A percentile compares a stretch with the other conserved stretches of the same genome.
Conservation (phyloP, 1,139 yeast species). For the Kurtzmaniella natalensis region DNA sequence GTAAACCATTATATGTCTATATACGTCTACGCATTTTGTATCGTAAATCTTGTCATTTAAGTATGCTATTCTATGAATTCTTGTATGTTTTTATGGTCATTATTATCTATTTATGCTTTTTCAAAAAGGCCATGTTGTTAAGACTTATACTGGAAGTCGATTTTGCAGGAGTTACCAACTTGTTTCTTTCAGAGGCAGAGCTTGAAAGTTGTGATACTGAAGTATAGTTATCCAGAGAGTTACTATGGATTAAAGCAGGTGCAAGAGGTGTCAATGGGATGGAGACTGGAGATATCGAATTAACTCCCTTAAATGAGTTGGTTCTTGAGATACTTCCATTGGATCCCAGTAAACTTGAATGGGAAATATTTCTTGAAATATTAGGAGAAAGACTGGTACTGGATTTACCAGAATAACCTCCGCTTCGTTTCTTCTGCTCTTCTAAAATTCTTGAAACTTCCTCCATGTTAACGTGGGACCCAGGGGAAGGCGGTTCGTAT, state of each 20-base stretch:
- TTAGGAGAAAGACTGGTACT: conserved; percentile 26
- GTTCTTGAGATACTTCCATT: conserved; percentile 4
- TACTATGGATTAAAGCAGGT: conserved; percentile 2
- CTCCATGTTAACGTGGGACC: conserved; percentile 30
- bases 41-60: too few relatives aligned
- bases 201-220: conserved; percentile 21
- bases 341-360: conserved; percentile 14
- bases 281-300: conserved; percentile 1
- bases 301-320: conserved; percentile 3
- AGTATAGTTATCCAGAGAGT: conserved; percentile 5
- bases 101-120: conserved; percentile 16
- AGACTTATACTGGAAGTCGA: conserved; percentile 24
- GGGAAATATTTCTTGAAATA: conserved; percentile 25
- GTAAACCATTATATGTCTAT: too few relatives aligned
- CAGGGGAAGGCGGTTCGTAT: conserved; percentile 54
- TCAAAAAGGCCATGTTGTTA: conserved; percentile 25
- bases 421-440: conserved; percentile 10
- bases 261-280: neutral
- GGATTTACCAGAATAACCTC: conserved; percentile 13
- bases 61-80: neutral
- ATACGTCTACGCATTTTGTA: too few relatives aligned
- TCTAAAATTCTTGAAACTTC: conserved; percentile 23
- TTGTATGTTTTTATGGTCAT: neutral
- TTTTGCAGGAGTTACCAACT: conserved; percentile 13
- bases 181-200: conserved; percentile 25